Evolutionary conservation across 306 rosid species (phyloP), one percentile per base, ranked within the genome.

Genomic region (Luffa aegyptiaca): DNA sequence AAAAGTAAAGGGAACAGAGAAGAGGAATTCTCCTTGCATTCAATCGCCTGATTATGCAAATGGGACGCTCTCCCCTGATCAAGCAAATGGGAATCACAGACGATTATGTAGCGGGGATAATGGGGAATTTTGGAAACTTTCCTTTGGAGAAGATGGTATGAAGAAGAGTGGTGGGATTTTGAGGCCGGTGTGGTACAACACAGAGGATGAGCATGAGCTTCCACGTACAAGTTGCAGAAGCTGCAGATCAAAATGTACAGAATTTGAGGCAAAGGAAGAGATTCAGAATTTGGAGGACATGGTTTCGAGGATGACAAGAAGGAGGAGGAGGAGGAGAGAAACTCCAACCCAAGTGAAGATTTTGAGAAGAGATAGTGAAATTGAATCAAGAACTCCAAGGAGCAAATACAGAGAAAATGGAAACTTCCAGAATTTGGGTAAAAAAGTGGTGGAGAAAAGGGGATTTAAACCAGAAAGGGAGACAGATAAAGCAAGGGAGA

Each of bases 111-210:
- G 82, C 55, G 80, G 83, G 37, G 90, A 87, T 46, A 91, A 84
- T 39, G 84, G 81, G 36, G 91, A 83, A 14, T 92, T 85, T 82
- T 92, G 97, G 97, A 95, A 97, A 81, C 85, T 92, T 2, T 90
- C 97, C 18, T 95, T 95, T 81, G 81, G 96, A 41, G 88, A 88
- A 79, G 88, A 90, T 36, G 48, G 68, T 46, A 84, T 73, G 52
- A 89, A 82, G 83, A 87, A 85, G 78, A 80, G 61, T 21, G 80
- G 72, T 39, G 85, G 79, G 78, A 45, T 78, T 82, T 17, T 83
- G 58, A 84, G 33, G 8, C 52, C 78, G 16, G 78, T 52, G 8
- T n/a, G 81, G 82, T 71, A 79, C 75, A 83, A 75, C 55, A 79
- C 86, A 5, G 91, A 88, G 31, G 84, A 85, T 35, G 88, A 89